Conservation (phyloP, 352 stramenopile species). For the Aphanomyces stellatus region DNA sequence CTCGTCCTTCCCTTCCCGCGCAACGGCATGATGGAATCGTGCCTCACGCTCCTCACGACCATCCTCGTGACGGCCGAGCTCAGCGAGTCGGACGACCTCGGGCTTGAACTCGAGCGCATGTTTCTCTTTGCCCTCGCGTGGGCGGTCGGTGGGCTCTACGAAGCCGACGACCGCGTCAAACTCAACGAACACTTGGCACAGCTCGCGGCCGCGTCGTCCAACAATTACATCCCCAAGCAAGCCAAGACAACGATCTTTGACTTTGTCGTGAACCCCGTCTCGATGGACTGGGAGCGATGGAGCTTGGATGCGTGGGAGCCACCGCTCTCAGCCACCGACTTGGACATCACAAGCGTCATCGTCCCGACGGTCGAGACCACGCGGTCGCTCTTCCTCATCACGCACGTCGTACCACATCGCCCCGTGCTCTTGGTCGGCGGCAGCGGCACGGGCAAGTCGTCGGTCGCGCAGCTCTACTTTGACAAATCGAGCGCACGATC, state of each 20-base stretch:
- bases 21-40: conserved; percentile 73
- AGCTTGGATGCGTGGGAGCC: conserved; percentile 31
- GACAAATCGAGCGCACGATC: conserved; percentile 21
- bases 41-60: conserved; percentile 49
- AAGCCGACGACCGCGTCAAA: conserved; percentile 64
- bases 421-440: conserved; percentile 81
- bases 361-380: conserved; percentile 83
- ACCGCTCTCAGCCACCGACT: conserved; percentile 17
- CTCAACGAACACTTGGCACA: conserved; percentile 62
- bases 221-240: conserved; percentile 27
- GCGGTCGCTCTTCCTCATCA: conserved; percentile 58
- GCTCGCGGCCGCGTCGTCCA: conserved; percentile 4
- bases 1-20: conserved; percentile 62
- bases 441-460: conserved; percentile 82
- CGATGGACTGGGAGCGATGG: conserved; percentile 88
- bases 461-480: conserved; percentile 68
- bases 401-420: conserved; percentile 41
- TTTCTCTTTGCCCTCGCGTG: conserved; percentile 82
- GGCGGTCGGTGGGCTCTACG: conserved; percentile 76
- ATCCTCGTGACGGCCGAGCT: conserved; percentile 49
- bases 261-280: conserved; percentile 82
- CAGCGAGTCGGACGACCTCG: conserved; percentile 43
- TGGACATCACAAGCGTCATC: conserved; percentile 77
- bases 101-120: conserved; percentile 69
- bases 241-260: conserved; percentile 85